Conservation (phyloP, 2,329 filamentous ascomycete species). For the Fusarium staphyleae region DNA sequence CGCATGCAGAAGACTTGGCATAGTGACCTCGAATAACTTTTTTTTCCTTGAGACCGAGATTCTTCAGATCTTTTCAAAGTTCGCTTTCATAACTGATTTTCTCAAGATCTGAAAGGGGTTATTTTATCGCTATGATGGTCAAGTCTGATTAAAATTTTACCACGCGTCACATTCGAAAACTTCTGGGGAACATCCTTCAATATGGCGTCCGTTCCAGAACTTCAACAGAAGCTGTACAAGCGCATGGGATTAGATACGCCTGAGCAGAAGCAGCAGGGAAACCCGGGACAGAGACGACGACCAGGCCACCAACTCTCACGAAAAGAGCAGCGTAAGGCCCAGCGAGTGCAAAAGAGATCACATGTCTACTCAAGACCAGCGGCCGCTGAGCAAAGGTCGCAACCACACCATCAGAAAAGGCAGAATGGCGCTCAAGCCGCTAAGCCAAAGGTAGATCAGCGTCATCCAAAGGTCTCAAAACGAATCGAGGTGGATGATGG, state of each 20-base stretch:
- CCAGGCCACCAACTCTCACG: slow-evolving; percentile 46
- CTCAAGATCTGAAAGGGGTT: neutral
- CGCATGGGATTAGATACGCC: slow-evolving; percentile 47
- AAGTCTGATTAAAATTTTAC: neutral
- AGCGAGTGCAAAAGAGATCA: slow-evolving; percentile 67
- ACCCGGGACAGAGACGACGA: slow-evolving; percentile 6
- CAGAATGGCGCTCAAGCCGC: slow-evolving; percentile 1
- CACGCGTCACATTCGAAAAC: neutral
- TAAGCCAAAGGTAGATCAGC: slow-evolving; percentile 4
- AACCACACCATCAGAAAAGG: slow-evolving; percentile 13
- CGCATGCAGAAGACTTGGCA: neutral
- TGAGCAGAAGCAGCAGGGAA: slow-evolving; percentile 24
- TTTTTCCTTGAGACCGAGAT: neutral
- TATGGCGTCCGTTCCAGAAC: slow-evolving; percentile 42
- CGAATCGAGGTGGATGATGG: slow-evolving; percentile 28
- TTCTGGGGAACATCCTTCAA: neutral
- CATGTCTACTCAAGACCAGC: slow-evolving; percentile 43
- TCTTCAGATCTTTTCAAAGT: neutral
- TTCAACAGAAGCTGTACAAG: slow-evolving; percentile 50
- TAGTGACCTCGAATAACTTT: neutral
- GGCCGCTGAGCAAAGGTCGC: slow-evolving; percentile 16
- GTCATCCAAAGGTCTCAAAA: slow-evolving; percentile 6
- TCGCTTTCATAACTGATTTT: neutral
- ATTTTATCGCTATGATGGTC: neutral
- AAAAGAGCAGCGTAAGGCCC: slow-evolving; percentile 72